Evolutionary conservation across 2,329 filamentous ascomycete genomes (phyloP).

Genomic region (Lomentospora prolificans): DNA sequence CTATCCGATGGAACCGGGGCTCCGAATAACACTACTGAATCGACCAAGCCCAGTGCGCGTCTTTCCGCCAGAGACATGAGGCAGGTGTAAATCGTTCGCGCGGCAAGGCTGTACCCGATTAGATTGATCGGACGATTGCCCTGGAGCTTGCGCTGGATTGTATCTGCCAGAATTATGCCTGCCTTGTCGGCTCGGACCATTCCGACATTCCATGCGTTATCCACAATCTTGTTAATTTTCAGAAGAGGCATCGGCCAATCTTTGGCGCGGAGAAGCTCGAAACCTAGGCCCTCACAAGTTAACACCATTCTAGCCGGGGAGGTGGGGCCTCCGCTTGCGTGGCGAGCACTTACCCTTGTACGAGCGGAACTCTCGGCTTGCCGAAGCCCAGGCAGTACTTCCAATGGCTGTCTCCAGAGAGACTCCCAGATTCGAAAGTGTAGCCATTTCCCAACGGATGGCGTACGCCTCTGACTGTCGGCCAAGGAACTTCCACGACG

Average conservation of each 20-base stretch:
- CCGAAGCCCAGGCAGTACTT: slow-evolving; percentile 69
- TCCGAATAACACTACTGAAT: slow-evolving; percentile 78
- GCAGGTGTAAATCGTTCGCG: slow-evolving; percentile 75
- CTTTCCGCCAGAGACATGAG: slow-evolving; percentile 71
- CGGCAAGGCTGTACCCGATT: slow-evolving; percentile 73
- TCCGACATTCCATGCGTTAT: slow-evolving; percentile 72
- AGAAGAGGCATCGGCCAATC: slow-evolving; percentile 54
- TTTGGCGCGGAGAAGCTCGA: slow-evolving; percentile 15
- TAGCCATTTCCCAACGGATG: slow-evolving; percentile 72
- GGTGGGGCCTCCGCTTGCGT: neutral
- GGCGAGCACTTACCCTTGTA: slow-evolving; percentile 33
- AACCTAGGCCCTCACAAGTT: slow-evolving; percentile 19
- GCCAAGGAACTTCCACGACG: slow-evolving; percentile 71
- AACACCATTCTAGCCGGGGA: neutral
- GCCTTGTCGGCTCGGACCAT: slow-evolving; percentile 68
- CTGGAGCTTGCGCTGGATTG: slow-evolving; percentile 70
- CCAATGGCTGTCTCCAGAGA: slow-evolving; percentile 69
- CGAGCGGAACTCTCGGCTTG: slow-evolving; percentile 40
- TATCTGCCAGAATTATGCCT: slow-evolving; percentile 65
- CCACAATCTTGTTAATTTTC: slow-evolving; percentile 63
- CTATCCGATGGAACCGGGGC: slow-evolving; percentile 65
- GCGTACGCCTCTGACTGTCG: slow-evolving; percentile 69
- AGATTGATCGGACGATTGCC: slow-evolving; percentile 74
- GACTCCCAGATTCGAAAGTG: slow-evolving; percentile 66
- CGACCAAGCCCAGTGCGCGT: slow-evolving; percentile 74